A percentile compares a stretch with the other conserved stretches of the same genome.
Evolutionary conservation across 768 basidiomycete genomes (phyloP).

Genomic region (Collybiopsis confluens): DNA sequence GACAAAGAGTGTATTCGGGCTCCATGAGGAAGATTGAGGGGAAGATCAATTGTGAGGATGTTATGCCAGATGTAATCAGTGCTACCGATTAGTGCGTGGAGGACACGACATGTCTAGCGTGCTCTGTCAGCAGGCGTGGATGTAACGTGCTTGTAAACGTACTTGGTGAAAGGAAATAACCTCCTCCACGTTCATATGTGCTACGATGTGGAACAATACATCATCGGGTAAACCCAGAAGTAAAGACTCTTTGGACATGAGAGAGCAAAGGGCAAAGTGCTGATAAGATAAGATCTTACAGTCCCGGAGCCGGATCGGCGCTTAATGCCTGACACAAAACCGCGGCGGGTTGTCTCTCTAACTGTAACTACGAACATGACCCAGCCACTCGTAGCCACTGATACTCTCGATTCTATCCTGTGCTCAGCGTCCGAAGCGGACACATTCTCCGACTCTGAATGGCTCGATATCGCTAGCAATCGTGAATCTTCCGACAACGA

Average conservation of each 20-base stretch:
- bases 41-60: slow-evolving; percentile 30
- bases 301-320: background rate
- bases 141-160: slow-evolving; percentile 9
- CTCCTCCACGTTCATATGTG: slow-evolving; percentile 31
- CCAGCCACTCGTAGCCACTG: slow-evolving; percentile 13
- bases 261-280: background rate
- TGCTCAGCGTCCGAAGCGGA: slow-evolving; percentile 59
- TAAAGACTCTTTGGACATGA: slow-evolving; percentile 8
- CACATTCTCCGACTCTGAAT: slow-evolving; percentile 74
- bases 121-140: background rate
- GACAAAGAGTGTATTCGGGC: slow-evolving; percentile 28
- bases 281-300: slow-evolving; percentile 5
- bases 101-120: slow-evolving; percentile 54
- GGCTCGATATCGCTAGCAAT: slow-evolving; percentile 74
- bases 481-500: slow-evolving; percentile 68
- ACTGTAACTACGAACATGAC: slow-evolving; percentile 28
- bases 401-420: slow-evolving; percentile 30
- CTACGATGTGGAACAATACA: slow-evolving; percentile 34
- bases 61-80: slow-evolving; percentile 56
- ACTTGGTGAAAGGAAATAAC: slow-evolving; percentile 49
- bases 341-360: slow-evolving; percentile 13
- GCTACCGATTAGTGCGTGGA: slow-evolving; percentile 48
- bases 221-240: slow-evolving; percentile 39
- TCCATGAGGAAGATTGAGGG: slow-evolving; percentile 40
- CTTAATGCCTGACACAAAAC: slow-evolving; percentile 7